Evolutionary conservation across 495 filamentous ascomycete genomes (phyloP), one percentile per base, ranked within the genome.

Genomic region (Astrothelium subdiscretum): DNA sequence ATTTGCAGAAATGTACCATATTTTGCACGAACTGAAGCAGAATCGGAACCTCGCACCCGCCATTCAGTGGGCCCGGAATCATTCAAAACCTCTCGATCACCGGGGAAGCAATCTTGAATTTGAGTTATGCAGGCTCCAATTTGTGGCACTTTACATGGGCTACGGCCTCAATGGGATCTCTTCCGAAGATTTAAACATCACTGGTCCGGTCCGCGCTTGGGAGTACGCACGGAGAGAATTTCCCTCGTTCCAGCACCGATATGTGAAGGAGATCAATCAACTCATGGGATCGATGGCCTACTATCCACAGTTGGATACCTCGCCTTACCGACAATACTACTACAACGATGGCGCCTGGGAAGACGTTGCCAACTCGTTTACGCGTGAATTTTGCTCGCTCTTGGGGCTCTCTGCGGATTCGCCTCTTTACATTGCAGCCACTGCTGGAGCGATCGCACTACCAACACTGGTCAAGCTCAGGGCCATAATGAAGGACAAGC

Each of bases 31-130:
- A 35, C 75, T 99, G 52, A 86, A 86, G 59, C 75, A 81, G 8
- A 73, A 80, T 3, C 80, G 80, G 26, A 88, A 97, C 66, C 81
- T 97, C 2, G 67, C 77, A 0, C 90, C 90, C 0, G 94, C 94
- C 2, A 97, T 97, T 24, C 72, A 80, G 60, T 99, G 94, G 94
- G 87, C 95, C 0, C 76, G 86, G 18, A 71, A 79, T 1, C 85
- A 96, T 65, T 84, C 83, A 42, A 71, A 71, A 18, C 77, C 83
- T 26, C 78, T 99, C 27, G 91, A 96, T 66, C 80, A 81, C 1
- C 81, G 94, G 43, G 95, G 92, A 3, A 92, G 88, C 66, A 96
- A 95, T 65, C 82, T 99, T 2, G 92, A 97, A 70, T 99, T 96
- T 59, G 92, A 99, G 57, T 85, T 99, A 3, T 87, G 84, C 73